phyloP scores from a whole-genome alignment of 2,329 filamentous ascomycete species.

The Aspergillus sclerotialis region DNA sequence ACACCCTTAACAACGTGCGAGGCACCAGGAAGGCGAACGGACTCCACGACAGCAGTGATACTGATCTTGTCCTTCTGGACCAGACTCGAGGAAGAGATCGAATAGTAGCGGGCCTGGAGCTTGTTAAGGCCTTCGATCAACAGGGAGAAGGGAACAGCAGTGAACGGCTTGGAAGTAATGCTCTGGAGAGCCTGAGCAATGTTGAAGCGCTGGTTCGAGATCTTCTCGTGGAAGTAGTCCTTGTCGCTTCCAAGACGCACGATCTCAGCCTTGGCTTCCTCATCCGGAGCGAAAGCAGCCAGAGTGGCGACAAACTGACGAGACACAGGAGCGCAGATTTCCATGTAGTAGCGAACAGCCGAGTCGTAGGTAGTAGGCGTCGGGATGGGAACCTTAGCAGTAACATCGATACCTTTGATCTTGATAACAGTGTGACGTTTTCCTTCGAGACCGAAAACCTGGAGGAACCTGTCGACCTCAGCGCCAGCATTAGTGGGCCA shows the following conservation, averaged over 20 bases:
- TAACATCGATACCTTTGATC: constrained; percentile 87
- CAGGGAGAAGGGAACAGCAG: constrained; percentile 82
- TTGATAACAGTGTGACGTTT: constrained; percentile 78
- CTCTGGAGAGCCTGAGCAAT: constrained; percentile 76
- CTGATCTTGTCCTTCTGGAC: constrained; percentile 94
- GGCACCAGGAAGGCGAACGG: constrained; percentile 67
- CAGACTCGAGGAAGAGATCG: constrained; percentile 92
- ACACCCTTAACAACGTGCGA: constrained; percentile 82
- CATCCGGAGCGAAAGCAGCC: constrained; percentile 81
- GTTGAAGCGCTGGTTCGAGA: constrained; percentile 75
- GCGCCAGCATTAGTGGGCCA: constrained; percentile 94
- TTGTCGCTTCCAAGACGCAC: constrained; percentile 84
- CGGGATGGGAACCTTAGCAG: constrained; percentile 95
- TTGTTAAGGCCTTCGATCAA: constrained; percentile 91
- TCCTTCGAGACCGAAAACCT: constrained; percentile 64
- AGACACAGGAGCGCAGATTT: constrained; percentile 90
- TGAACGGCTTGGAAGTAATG: constrained; percentile 70
- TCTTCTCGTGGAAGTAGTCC: constrained; percentile 87
- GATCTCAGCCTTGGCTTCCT: constrained; percentile 80
- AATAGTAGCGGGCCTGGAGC: constrained; percentile 97
- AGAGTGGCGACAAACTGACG: constrained; percentile 88
- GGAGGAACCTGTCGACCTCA: constrained; percentile 85
- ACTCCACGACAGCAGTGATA: constrained; percentile 91
- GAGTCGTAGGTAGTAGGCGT: constrained; percentile 95
- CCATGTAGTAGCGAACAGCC: constrained; percentile 89